Evolutionary conservation across 352 stramenopile species (phyloP).

Genomic region (Lagenidium sp.): DNA sequence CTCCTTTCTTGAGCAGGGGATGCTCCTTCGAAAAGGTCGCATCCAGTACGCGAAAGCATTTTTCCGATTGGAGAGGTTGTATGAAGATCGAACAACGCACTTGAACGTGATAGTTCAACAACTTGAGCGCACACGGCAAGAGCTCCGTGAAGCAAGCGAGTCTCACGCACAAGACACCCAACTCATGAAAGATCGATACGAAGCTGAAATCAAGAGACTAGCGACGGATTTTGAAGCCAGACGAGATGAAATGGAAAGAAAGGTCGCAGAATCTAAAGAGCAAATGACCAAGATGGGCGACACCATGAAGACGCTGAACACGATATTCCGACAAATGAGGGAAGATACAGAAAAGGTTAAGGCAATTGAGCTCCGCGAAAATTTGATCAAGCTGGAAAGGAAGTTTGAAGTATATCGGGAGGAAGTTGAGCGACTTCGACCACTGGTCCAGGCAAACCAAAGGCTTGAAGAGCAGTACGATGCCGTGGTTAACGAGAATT

Average conservation of each 20-base stretch:
- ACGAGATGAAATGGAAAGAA: constrained; percentile 62
- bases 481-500: constrained; percentile 15
- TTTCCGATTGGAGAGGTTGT: constrained; percentile 51
- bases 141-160: constrained; percentile 22
- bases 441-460: constrained; percentile 42
- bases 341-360: constrained; percentile 86
- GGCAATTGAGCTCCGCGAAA: constrained; percentile 81
- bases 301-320: constrained; percentile 90
- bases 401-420: constrained; percentile 46
- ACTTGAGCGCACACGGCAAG: constrained; percentile 23
- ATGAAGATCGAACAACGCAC: constrained; percentile 22
- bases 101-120: constrained; percentile 24
- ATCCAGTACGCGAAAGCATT: constrained; percentile 78
- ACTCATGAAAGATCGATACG: constrained; percentile 33
- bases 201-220: constrained; percentile 42
- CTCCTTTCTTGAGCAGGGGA: constrained; percentile 85
- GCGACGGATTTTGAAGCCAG: constrained; percentile 32
- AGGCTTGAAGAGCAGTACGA: constrained; percentile 32
- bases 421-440: constrained; percentile 50
- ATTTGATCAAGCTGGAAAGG: constrained; percentile 63
- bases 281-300: constrained; percentile 88
- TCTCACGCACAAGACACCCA: constrained; percentile 28
- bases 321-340: constrained; percentile 91
- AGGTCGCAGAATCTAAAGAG: constrained; percentile 57
- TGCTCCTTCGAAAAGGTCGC: constrained; percentile 66